These are phyloP conservation scores for Xylariaceae sp. DNA, from an alignment of 2,329 filamentous ascomycete genomes.

Conservation along the genomic window DNA sequence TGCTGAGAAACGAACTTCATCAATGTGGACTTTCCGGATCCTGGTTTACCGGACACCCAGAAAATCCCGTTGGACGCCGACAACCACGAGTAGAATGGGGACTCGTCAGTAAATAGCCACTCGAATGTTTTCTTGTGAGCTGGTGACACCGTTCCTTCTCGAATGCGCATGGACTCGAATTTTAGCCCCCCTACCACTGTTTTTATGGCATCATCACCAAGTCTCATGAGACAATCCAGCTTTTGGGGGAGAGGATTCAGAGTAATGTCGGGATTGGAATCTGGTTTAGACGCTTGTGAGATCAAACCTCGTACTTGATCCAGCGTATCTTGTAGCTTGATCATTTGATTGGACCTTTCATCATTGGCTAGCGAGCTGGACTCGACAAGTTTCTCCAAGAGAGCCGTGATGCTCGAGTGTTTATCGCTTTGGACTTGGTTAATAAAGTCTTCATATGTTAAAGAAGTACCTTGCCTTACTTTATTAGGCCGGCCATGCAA, in stretches of 20 bases:
- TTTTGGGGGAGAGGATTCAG: neutral
- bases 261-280: neutral
- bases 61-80: neutral
- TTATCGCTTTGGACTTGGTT: neutral
- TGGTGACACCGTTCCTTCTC: neutral
- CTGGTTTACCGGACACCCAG: constrained; percentile 1
- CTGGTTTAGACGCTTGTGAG: neutral
- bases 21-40: constrained; percentile 3
- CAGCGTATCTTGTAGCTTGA: neutral
- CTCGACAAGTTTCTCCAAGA: neutral
- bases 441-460: neutral
- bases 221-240: neutral
- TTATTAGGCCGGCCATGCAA: neutral
- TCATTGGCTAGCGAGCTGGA: neutral
- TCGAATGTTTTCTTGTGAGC: neutral
- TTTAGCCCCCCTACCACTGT: neutral
- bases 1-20: constrained; percentile 1
- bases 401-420: neutral
- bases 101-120: constrained; percentile 1
- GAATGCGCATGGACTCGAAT: neutral
- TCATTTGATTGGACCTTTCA: neutral
- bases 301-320: neutral
- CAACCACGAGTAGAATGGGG: neutral
- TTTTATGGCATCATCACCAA: neutral
- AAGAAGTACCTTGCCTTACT: neutral